Evolutionary conservation across 345 rosid genomes (phyloP), one percentile per base, ranked within the genome.

Genomic region (Brassica juncea): DNA sequence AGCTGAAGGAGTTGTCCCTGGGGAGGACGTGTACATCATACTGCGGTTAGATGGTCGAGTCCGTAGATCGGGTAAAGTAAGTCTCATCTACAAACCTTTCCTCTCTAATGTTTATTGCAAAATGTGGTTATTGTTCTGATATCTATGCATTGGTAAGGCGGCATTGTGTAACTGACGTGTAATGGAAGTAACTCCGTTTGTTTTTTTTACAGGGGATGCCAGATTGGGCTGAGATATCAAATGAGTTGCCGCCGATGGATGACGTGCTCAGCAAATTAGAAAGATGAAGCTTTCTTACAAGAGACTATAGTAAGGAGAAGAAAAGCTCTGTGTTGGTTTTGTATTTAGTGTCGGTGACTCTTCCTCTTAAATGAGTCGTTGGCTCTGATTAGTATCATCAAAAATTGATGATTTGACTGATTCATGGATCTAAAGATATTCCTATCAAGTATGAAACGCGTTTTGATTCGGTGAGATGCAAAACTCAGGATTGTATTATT

Each of bases 21-120:
- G 96, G 0, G 94, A 89, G 84, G 94, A 95, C 59, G 98, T 90
- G 66, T 95, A 93, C 87, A 84, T 95, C 64, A 87, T 91, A 80
- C 73, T 93, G 81, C 94, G 94, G 44, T 86, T 95, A 52, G 99
- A 95, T 90, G 98, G 99, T 80, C 94, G 96, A 68, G 93, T 95
- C 71, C 91, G 98, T 73, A 90, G 96, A 91, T 91, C 94, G 11
- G 97, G 98, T 37, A 88, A 80, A 85, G 96, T 88, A 84, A 85
- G 90, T 85, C 25, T 76, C 68, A 42, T 16, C 77, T 65, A 14
- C 6, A 73, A 58, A 52, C 66, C 61, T 82, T 52, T 49, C 60
- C 47, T 39, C 6, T 37, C 42, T 37, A 8, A 37, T 8, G 3
- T 34, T 37, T 8, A 14, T 14, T 47, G 19, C 19, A n/a, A 52